Evolutionary conservation across 2,329 filamentous ascomycete species (phyloP).

Genomic region (Penicillium janthinellum): DNA sequence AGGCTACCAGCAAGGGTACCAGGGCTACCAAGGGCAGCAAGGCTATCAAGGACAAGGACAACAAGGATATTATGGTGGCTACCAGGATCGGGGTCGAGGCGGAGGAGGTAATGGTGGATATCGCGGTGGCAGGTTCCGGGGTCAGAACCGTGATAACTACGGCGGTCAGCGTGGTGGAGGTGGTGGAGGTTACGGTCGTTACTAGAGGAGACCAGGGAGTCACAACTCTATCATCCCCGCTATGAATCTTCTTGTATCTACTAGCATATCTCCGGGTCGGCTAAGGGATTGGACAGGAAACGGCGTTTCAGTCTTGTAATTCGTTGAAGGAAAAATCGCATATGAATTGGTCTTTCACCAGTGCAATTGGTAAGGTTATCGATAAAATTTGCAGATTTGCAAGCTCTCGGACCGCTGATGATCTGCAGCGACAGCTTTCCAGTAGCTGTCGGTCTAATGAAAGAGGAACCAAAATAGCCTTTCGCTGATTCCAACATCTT

Average conservation of each 20-base stretch:
- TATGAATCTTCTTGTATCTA: conserved; percentile 4
- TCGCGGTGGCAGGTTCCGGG: conserved; percentile 24
- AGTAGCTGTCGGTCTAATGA: not conserved
- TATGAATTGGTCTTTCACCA: not conserved
- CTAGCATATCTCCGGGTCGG: not conserved
- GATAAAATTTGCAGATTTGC: not conserved
- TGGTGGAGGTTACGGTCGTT: conserved; percentile 42
- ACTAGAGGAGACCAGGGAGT: conserved; percentile 25
- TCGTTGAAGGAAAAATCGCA: conserved; percentile 10
- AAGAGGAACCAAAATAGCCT: not conserved
- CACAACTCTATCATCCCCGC: not conserved
- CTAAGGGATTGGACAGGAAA: conserved; percentile 2
- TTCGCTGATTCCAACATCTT: not conserved
- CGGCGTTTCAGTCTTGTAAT: conserved; percentile 9
- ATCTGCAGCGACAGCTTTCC: not conserved
- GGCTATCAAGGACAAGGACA: conserved; percentile 5
- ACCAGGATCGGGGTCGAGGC: conserved; percentile 28
- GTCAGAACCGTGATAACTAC: conserved; percentile 35
- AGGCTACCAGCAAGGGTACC: conserved; percentile 24
- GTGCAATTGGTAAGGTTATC: not conserved
- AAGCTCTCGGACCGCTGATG: not conserved
- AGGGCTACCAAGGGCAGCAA: conserved; percentile 11
- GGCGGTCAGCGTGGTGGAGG: conserved; percentile 35
- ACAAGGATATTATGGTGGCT: conserved; percentile 26
- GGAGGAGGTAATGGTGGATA: conserved; percentile 24